Conservation (phyloP, 2,329 filamentous ascomycete genomes). For the Diaporthe caulivora region DNA sequence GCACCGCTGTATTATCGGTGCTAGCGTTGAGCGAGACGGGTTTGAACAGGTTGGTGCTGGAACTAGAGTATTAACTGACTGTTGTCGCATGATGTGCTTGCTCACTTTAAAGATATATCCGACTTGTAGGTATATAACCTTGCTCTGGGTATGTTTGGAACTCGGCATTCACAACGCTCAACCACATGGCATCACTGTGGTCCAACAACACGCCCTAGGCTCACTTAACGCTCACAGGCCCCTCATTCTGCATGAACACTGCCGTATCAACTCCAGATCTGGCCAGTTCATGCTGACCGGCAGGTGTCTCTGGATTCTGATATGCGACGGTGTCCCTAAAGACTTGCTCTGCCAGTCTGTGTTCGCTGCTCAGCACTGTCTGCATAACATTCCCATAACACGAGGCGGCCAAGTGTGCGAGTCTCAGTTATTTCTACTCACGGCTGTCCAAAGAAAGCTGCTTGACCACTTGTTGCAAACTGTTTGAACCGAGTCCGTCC, state of each 20-base stretch:
- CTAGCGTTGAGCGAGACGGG: neutral
- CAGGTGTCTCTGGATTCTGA: neutral
- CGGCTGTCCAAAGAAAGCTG: neutral
- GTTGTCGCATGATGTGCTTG: neutral
- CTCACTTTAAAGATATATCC: too few relatives aligned
- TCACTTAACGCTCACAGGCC: neutral
- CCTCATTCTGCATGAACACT: neutral
- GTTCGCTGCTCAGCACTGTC: neutral
- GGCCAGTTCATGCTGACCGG: constrained; percentile 3
- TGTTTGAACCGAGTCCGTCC: neutral
- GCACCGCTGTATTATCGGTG: neutral
- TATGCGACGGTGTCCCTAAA: neutral
- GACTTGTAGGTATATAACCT: neutral
- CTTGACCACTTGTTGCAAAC: neutral
- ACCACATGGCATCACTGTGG: neutral
- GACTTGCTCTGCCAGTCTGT: neutral
- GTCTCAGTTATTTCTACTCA: neutral
- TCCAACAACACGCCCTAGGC: neutral
- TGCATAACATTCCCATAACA: neutral
- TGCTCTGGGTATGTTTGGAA: neutral
- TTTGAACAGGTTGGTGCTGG: neutral
- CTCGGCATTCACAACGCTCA: neutral
- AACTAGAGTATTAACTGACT: neutral
- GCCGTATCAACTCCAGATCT: neutral
- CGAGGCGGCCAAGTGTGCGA: neutral